Percentiles rank a stretch among this genome's conserved stretches.
Evolutionary conservation across 1,284 basidiomycete genomes (phyloP).

Genomic region (Lentinula novae-zelandiae): DNA sequence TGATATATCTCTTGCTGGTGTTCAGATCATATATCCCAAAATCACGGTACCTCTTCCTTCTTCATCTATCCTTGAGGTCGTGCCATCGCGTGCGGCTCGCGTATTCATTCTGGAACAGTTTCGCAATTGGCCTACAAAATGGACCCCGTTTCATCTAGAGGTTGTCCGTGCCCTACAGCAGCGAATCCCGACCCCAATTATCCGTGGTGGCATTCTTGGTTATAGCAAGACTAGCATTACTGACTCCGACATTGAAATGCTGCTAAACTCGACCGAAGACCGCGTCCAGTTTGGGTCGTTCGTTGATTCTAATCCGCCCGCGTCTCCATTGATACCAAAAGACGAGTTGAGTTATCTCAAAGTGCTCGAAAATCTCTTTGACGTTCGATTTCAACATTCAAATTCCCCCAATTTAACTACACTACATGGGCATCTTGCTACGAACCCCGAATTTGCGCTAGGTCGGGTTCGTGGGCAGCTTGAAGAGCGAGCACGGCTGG

Average conservation of each 20-base stretch:
- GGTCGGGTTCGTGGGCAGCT: constrained; percentile 75
- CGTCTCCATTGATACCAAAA: constrained; percentile 64
- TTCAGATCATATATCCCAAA: constrained; percentile 65
- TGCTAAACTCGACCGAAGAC: constrained; percentile 27
- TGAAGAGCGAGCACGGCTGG: constrained; percentile 52
- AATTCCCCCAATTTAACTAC: constrained; percentile 80
- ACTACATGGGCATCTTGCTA: constrained; percentile 71
- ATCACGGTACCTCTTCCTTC: constrained; percentile 76
- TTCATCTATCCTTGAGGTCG: constrained; percentile 56
- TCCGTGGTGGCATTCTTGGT: constrained; percentile 46
- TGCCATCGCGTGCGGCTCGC: constrained; percentile 64
- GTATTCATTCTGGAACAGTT: constrained; percentile 87
- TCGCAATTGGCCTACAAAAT: constrained; percentile 74
- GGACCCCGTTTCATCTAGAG: constrained; percentile 87
- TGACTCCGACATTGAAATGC: constrained; percentile 27
- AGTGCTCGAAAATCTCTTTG: constrained; percentile 82
- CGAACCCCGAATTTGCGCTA: constrained; percentile 87
- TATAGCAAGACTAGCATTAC: constrained; percentile 44
- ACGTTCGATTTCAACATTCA: constrained; percentile 76
- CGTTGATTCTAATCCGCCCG: constrained; percentile 19
- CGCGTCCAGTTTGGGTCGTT: constrained; percentile 43
- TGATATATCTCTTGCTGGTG: constrained; percentile 43
- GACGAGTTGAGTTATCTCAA: constrained; percentile 92
- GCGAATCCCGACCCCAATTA: constrained; percentile 44
- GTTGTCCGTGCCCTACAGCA: constrained; percentile 73